phyloP scores from a whole-genome alignment of 176 grass and related monocot genomes.

The Dactylis glomerata region DNA sequence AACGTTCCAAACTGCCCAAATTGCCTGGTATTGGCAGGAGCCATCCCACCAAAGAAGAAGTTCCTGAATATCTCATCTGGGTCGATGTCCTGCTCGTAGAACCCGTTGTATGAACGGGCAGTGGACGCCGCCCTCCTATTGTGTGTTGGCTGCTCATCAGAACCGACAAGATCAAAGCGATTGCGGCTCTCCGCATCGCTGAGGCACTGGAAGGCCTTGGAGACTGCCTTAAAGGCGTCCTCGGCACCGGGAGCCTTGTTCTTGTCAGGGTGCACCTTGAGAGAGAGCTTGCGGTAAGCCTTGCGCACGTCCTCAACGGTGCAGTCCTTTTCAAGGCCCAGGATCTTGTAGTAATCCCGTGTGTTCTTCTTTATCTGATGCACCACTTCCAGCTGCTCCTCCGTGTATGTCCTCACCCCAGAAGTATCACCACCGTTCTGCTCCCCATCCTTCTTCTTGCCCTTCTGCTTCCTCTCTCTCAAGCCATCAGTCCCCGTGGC shows the following conservation, averaged over 20 bases:
- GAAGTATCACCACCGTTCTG: conserved; percentile 11
- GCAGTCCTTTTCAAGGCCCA: conserved; percentile 74
- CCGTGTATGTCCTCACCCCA: conserved; percentile 44
- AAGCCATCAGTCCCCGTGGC: conserved; percentile 26
- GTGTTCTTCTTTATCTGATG: conserved; percentile 73
- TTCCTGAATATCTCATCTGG: conserved; percentile 97
- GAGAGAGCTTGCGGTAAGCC: conserved; percentile 91
- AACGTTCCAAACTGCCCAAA: conserved; percentile 71
- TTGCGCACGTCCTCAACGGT: conserved; percentile 86
- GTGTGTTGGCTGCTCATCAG: conserved; percentile 54
- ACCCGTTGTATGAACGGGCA: conserved; percentile 46
- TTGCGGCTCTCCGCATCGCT: conserved; percentile 72
- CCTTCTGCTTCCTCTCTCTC: conserved; percentile 45
- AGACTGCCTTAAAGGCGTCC: conserved; percentile 95
- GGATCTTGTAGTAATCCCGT: conserved; percentile 90
- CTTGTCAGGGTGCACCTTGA: conserved; percentile 98
- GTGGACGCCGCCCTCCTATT: conserved; percentile 49
- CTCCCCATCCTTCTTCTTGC: conserved; percentile 35
- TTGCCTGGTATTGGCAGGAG: conserved; percentile 59
- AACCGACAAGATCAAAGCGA: conserved; percentile 72
- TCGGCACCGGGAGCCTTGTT: conserved; percentile 85
- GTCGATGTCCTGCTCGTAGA: conserved; percentile 77
- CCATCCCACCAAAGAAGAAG: conserved; percentile 90
- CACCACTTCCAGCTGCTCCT: conserved; percentile 76
- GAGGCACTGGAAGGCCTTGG: conserved; percentile 94